A percentile compares a stretch with the other conserved stretches of the same genome.
Evolutionary conservation across 495 filamentous ascomycete species (phyloP).

Genomic region (Talaromyces adpressus): DNA sequence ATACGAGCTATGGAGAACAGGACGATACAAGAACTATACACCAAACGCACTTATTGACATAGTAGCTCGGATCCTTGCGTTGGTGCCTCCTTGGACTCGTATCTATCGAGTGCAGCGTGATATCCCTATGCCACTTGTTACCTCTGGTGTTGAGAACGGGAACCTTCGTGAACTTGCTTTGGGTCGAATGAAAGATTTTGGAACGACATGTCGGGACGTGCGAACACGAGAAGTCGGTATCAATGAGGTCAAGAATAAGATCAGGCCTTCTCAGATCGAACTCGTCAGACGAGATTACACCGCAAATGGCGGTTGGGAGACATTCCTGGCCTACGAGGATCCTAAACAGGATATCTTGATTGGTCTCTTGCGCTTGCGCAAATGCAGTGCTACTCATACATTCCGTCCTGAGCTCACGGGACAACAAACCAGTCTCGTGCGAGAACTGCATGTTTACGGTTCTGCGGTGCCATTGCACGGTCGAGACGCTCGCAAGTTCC

Average conservation of each 20-base stretch:
- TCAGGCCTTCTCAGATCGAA: constrained; percentile 92
- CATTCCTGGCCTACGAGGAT: constrained; percentile 95
- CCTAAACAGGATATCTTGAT: constrained; percentile 98
- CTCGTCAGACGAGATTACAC: constrained; percentile 92
- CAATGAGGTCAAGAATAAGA: constrained; percentile 98
- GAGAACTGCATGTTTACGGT: constrained; percentile 95
- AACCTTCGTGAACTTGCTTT: constrained; percentile 91
- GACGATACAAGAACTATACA: constrained; percentile 96
- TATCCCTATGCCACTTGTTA: constrained; percentile 97
- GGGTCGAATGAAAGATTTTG: constrained; percentile 96
- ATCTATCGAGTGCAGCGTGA: constrained; percentile 98
- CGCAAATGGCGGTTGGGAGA: constrained; percentile 96
- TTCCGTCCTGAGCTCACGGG: constrained; percentile 81
- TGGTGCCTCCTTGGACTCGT: constrained; percentile 94
- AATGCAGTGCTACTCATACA: constrained; percentile 83
- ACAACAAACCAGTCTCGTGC: constrained; percentile 84
- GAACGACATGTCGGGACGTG: constrained; percentile 95
- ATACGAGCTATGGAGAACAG: constrained; percentile 96
- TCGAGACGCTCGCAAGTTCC: constrained; percentile 89
- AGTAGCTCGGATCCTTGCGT: constrained; percentile 86
- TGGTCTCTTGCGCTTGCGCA: constrained; percentile 79
- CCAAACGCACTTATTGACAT: constrained; percentile 93
- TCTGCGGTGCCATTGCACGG: constrained; percentile 92
- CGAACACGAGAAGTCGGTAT: constrained; percentile 95
- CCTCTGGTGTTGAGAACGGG: constrained; percentile 94